These are phyloP conservation scores for Blastocystis sp. DNA, from an alignment of 352 stramenopile genomes.

Conservation along the genomic window DNA sequence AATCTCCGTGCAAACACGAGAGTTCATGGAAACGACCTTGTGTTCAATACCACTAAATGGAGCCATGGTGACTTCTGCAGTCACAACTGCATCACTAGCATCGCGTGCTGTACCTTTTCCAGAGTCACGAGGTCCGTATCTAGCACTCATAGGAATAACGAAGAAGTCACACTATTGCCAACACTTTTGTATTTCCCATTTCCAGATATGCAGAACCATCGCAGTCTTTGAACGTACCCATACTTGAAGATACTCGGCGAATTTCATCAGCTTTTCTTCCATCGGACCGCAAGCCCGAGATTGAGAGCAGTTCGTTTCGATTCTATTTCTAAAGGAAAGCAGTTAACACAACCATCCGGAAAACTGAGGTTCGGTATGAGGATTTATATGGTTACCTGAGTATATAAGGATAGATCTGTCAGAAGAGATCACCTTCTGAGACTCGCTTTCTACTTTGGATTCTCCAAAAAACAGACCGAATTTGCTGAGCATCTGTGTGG, in stretches of 20 bases:
- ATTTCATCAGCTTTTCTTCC: slow-evolving; percentile 54
- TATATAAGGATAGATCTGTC: background rate
- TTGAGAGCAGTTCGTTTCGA: slow-evolving; percentile 46
- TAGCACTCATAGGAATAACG: background rate
- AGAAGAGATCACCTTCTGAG: background rate
- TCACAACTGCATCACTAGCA: background rate
- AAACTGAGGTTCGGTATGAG: background rate
- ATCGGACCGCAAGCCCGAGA: slow-evolving; percentile 27
- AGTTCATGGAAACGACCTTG: slow-evolving; percentile 4
- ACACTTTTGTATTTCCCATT: slow-evolving; percentile 60
- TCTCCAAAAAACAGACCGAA: background rate
- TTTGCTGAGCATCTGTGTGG: background rate
- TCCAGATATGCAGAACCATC: slow-evolving; percentile 51
- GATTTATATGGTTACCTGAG: background rate
- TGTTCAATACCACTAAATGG: slow-evolving; percentile 1
- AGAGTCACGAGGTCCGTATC: slow-evolving; percentile 19
- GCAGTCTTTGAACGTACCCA: slow-evolving; percentile 41
- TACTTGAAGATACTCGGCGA: background rate
- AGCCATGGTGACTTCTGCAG: slow-evolving; percentile 2
- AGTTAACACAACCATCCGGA: background rate
- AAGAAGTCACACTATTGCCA: slow-evolving; percentile 44
- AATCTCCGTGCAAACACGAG: background rate
- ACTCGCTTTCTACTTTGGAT: background rate
- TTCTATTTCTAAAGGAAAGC: background rate
- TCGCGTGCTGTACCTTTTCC: background rate